Evolutionary conservation across 768 basidiomycete species (phyloP), one percentile per base, ranked within the genome.

Genomic region (Mrakia frigida): DNA sequence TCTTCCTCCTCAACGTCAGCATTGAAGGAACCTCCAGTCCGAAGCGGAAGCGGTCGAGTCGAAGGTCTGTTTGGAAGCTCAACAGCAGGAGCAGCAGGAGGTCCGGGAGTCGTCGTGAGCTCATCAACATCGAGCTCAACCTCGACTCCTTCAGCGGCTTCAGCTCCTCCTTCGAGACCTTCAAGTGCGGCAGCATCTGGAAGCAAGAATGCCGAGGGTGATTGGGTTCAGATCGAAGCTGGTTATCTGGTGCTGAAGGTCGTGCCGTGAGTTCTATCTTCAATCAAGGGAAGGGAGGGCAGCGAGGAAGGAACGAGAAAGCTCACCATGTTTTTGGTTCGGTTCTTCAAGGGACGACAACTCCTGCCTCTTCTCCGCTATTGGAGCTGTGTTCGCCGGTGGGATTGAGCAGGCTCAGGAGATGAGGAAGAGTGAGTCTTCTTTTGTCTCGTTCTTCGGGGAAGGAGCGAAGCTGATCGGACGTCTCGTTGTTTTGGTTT

Each of bases 321-420:
- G 31, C 35, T 25, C 25, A 56, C 35, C 37, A 31, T 6, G 6
- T 53, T n/a, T 6, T 5, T 13, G 4, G 6, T 21, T n/a, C 11
- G 5, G 6, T 39, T 43, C 59, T 18, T 35, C 13, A 1, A 75
- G 74, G n/a, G 96, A 98, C 81, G 96, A 98, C 84, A 98, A 98
- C 81, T 92, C 93, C 1, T 98, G 96, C 83, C 85, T 98, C 41
- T 98, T 98, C 85, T 91, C 91, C 4, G 89, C 94, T 3, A 86
- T 93, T 63, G 92, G 92, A 23, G 85, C 96, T 59, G 85, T 96
- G 1, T 95, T 98, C 80, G 89, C 91, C 81, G 93, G 95, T 80
- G 89, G 89, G 0, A 75, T 91, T 18, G 83, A 86, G n/a, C 90
- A 90, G 76, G 91, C 91, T 2, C 85, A 86, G 35, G 84, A 86